Evolutionary conservation across 2,329 filamentous ascomycete species (phyloP).

Genomic region (Pseudocercospora ulei): DNA sequence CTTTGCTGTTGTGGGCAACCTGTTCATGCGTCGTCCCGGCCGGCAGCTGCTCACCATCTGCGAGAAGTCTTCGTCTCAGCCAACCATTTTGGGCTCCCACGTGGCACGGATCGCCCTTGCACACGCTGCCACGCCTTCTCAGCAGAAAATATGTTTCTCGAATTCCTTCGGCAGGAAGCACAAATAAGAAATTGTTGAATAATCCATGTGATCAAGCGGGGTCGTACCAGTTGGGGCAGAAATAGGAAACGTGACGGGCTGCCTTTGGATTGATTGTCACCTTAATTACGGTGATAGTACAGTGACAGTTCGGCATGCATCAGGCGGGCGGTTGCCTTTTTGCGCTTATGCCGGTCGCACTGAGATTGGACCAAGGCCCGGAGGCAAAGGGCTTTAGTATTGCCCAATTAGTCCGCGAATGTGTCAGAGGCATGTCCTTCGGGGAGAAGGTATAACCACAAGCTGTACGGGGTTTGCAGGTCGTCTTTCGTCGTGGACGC

Average conservation of each 20-base stretch:
- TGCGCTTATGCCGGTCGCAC: constrained; percentile 1
- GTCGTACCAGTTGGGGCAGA: constrained; percentile 4
- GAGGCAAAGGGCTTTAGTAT: background rate
- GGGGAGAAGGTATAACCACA: background rate
- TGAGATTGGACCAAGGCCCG: constrained; percentile 1
- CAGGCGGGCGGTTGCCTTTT: constrained; percentile 11
- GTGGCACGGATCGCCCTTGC: constrained; percentile 3
- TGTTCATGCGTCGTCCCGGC: constrained; percentile 3
- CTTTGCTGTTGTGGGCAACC: constrained; percentile 2
- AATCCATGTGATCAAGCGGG: constrained; percentile 1
- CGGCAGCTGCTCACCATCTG: constrained; percentile 2
- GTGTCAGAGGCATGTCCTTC: constrained; percentile 1
- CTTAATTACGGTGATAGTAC: constrained; percentile 3
- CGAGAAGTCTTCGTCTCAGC: background rate
- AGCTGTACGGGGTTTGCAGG: no score
- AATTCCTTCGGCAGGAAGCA: background rate
- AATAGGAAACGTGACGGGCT: background rate
- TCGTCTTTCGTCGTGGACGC: no score
- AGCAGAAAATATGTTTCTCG: background rate
- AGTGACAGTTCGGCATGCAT: constrained; percentile 5
- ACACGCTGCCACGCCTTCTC: background rate
- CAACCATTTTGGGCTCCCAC: background rate
- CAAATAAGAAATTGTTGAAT: constrained; percentile 4
- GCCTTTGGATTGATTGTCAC: background rate
- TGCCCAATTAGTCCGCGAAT: background rate